Percentiles rank a stretch among this genome's conserved stretches.
These are phyloP conservation scores for Suhomyces bribrorum DNA, from an alignment of 1,139 yeast species.

Conservation along the genomic window DNA sequence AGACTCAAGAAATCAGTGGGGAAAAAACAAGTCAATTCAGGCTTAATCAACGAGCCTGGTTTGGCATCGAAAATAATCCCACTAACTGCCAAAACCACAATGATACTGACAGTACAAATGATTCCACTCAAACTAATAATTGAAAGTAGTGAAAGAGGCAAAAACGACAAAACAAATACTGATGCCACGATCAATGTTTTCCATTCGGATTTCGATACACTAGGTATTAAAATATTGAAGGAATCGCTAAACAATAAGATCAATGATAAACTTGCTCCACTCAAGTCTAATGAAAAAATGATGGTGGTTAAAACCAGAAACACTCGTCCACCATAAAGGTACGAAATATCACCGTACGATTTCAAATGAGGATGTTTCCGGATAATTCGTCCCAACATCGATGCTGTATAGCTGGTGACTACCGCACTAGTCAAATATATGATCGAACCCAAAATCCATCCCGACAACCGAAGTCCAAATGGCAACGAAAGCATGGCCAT, in stretches of 20 bases:
- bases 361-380: conserved; percentile 29
- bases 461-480: conserved; percentile 73
- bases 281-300: conserved; percentile 71
- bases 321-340: conserved; percentile 44
- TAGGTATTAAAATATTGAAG: conserved; percentile 64
- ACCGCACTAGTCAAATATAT: conserved; percentile 58
- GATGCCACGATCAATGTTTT: conserved; percentile 50
- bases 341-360: conserved; percentile 51
- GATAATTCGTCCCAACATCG: conserved; percentile 38
- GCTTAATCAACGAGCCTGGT: conserved; percentile 69
- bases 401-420: conserved; percentile 72
- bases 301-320: conserved; percentile 62
- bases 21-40: conserved; percentile 50
- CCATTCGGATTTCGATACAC: conserved; percentile 45
- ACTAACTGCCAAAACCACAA: conserved; percentile 56
- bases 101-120: conserved; percentile 63
- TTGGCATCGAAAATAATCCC: conserved; percentile 56
- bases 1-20: conserved; percentile 53
- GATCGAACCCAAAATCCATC: conserved; percentile 70
- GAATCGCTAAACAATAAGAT: conserved; percentile 85
- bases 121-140: conserved; percentile 76
- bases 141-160: conserved; percentile 75
- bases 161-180: conserved; percentile 62
- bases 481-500: conserved; percentile 86
- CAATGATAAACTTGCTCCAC: conserved; percentile 78